Base-by-base conservation (phyloP, 2,329 filamentous ascomycete species). In the Xylaria multiplex region DNA sequence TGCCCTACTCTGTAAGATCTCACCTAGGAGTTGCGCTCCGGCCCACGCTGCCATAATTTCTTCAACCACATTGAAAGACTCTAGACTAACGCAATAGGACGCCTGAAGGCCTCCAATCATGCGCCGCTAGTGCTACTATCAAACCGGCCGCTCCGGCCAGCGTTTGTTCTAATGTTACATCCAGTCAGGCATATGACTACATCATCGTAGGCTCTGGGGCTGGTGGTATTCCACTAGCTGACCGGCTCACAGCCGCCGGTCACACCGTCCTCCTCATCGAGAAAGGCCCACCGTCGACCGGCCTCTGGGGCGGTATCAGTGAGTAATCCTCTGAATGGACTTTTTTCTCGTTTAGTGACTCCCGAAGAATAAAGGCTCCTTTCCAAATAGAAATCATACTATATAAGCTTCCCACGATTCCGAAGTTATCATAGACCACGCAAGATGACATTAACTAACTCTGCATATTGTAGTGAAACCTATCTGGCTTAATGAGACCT, bases 181-280 rank as follows among this genome's bases (percentile, higher is more conserved):
- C 66, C 8, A 53, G 65, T 40, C 45, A 73, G 53, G 65, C 80
- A 0, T 89, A 84, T 72, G 87, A 90, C 75, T 89, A 89, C 76
- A 85, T 89, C 62, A 80, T 90, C 54, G 83, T 89, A 56, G 87
- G 88, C 42, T 85, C 81, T 55, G 88, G 88, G 66, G 85, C 87
- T 9, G 87, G 85, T 59, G 88, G 87, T 59, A 86, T 89, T 52
- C 78, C 80, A 62, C 83, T 89, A 58, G 87, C 87, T 2, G 86
- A 88, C 73, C 83, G 84, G 73, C 84, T 92, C 37, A 88, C 87
- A 35, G 87, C 89, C 75, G 82, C 85, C 57, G 89, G 89, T 64
- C 85, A 89, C 69, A 89, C 83, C 27, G 89, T 91, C 8, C 80
- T 92, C 7, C 81, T 92, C 16, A 81, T 89, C 48, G 86, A 89